Conservation (phyloP, 108 stramenopile genomes). For the Pelagomonas calceolata region DNA sequence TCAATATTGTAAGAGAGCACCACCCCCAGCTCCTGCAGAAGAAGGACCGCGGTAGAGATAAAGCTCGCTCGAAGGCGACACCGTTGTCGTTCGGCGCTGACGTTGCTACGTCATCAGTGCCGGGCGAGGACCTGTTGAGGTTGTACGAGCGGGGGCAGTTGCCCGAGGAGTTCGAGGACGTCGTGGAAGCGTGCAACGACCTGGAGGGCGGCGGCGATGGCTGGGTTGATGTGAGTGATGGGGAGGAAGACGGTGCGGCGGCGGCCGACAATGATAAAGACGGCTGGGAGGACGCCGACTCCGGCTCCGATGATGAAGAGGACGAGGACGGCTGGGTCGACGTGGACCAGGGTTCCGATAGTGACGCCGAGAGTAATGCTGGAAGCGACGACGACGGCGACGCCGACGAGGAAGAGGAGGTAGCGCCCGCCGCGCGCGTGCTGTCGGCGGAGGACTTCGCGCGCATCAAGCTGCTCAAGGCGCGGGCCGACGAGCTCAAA, state of each 20-base stretch:
- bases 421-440: conserved; percentile 32
- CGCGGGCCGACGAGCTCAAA: not conserved
- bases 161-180: conserved; percentile 20
- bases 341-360: conserved; percentile 39
- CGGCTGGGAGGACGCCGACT: conserved; percentile 35
- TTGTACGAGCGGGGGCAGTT: conserved; percentile 47
- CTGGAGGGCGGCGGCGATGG: conserved; percentile 20
- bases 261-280: conserved; percentile 36
- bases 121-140: conserved; percentile 78
- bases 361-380: conserved; percentile 27
- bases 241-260: conserved; percentile 36
- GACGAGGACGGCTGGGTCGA: conserved; percentile 41
- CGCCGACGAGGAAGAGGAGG: conserved; percentile 6
- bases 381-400: conserved; percentile 19
- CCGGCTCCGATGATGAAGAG: conserved; percentile 29
- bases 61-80: conserved; percentile 31
- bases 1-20: conserved; percentile 83
- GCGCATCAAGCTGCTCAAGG: conserved; percentile 74
- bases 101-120: conserved; percentile 67
- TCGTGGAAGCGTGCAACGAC: conserved; percentile 27
- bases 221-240: conserved; percentile 35
- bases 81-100: conserved; percentile 76
- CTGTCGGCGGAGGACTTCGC: conserved; percentile 68
- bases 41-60: conserved; percentile 73
- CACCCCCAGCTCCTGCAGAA: conserved; percentile 75